phyloP scores from a whole-genome alignment of 2,329 filamentous ascomycete species.

The Orbilia brochopaga region DNA sequence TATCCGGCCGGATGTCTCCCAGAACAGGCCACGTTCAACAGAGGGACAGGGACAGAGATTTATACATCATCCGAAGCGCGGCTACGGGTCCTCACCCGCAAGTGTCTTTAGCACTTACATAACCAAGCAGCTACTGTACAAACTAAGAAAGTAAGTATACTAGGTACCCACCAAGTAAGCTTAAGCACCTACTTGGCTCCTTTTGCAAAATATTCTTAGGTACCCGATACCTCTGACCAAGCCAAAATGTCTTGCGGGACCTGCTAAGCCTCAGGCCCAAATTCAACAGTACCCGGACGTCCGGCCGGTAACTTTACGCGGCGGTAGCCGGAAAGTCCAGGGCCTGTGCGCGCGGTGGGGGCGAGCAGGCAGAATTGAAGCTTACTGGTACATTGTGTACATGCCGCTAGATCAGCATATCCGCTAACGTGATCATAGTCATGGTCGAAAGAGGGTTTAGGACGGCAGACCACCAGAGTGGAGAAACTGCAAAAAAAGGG shows the following conservation, averaged over 20 bases:
- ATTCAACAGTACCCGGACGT: slow-evolving; percentile 18
- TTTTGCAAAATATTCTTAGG: background rate
- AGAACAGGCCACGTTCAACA: background rate
- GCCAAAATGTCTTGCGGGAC: slow-evolving; percentile 22
- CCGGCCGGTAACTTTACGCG: slow-evolving; percentile 43
- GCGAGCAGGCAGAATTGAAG: slow-evolving; percentile 15
- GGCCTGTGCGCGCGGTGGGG: slow-evolving; percentile 5
- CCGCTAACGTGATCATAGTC: slow-evolving; percentile 3
- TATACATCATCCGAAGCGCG: slow-evolving; percentile 29
- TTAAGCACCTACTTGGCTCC: background rate
- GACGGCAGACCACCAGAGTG: background rate
- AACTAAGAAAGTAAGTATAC: background rate
- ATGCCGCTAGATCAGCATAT: background rate
- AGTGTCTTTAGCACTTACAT: slow-evolving; percentile 2
- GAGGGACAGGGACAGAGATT: slow-evolving; percentile 13
- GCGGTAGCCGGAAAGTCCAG: slow-evolving; percentile 21
- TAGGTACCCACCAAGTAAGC: background rate
- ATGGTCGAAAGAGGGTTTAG: background rate
- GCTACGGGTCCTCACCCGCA: slow-evolving; percentile 17
- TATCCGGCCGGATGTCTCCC: slow-evolving; percentile 15
- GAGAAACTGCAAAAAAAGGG: too few relatives aligned
- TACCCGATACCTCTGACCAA: background rate
- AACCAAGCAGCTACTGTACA: background rate
- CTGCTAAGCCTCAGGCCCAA: slow-evolving; percentile 43
- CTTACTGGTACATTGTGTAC: slow-evolving; percentile 19